These are phyloP conservation scores for Acer saccharum DNA, from an alignment of 345 rosid genomes.

Conservation along the genomic window DNA sequence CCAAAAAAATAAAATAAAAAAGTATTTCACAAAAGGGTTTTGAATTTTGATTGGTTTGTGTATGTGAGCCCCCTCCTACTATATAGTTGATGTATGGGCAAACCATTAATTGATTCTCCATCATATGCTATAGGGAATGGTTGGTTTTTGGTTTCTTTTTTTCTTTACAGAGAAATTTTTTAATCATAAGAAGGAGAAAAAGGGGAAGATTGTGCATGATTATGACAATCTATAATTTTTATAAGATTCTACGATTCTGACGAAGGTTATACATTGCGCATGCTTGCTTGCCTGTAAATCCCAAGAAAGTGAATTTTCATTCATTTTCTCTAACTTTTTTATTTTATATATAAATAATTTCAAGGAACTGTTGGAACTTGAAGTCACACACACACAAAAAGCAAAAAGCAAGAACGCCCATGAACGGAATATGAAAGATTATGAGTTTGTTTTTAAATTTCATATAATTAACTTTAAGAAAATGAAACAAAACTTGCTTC, in stretches of 20 bases:
- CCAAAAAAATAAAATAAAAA: constrained; percentile 15
- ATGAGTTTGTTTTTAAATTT: neutral
- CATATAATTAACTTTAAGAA: neutral
- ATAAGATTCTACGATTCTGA: constrained; percentile 23
- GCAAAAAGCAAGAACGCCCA: neutral
- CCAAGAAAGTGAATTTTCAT: constrained; percentile 50
- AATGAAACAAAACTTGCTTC: neutral
- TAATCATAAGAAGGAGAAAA: neutral
- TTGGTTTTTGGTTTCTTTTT: neutral
- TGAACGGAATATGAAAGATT: neutral
- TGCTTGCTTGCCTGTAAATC: constrained; percentile 44
- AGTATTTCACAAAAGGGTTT: neutral
- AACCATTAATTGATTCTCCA: constrained; percentile 21
- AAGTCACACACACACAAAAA: constrained; percentile 21
- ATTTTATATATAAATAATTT: neutral
- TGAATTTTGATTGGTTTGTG: no score
- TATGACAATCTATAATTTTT: constrained; percentile 19
- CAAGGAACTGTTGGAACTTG: constrained; percentile 40
- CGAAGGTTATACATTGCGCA: constrained; percentile 34
- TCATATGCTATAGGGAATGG: neutral
- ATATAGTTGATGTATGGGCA: constrained; percentile 17
- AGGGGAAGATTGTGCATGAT: constrained; percentile 17
- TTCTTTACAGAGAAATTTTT: constrained; percentile 1
- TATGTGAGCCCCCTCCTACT: neutral
- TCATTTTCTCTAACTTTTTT: neutral